A percentile compares a stretch with the other conserved stretches of the same genome.
These are phyloP conservation scores for Xerocomus potaroensis DNA, from an alignment of 768 basidiomycete genomes.

Conservation along the genomic window DNA sequence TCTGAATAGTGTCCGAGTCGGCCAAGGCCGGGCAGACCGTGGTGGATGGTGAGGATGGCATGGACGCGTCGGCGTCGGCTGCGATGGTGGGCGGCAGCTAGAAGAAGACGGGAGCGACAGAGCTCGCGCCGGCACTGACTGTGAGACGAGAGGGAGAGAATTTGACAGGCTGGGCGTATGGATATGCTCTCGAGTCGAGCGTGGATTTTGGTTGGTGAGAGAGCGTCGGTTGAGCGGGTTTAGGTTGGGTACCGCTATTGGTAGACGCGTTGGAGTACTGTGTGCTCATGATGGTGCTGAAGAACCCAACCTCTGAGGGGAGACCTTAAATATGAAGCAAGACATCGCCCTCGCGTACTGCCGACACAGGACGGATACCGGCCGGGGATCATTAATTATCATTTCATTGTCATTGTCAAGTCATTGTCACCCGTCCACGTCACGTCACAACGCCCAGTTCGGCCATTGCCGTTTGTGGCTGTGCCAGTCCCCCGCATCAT, in stretches of 20 bases:
- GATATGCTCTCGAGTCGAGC: conserved; percentile 16
- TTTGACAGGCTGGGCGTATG: conserved; percentile 26
- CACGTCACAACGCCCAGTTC: too few species aligned
- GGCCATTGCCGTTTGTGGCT: conserved; percentile 7
- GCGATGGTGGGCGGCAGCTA: conserved; percentile 22
- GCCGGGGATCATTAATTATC: conserved; percentile 18
- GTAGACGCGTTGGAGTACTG: conserved; percentile 22
- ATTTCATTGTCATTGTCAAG: too few species aligned
- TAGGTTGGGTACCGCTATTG: too few species aligned
- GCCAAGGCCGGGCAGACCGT: conserved; percentile 1
- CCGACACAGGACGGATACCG: conserved; percentile 27
- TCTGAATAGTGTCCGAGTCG: conserved; percentile 6
- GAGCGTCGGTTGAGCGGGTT: conserved; percentile 9
- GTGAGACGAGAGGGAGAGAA: conserved; percentile 29
- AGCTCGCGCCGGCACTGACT: conserved; percentile 47
- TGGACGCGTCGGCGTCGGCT: conserved; percentile 3
- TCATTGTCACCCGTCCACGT: too few species aligned
- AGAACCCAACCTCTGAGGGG: background rate
- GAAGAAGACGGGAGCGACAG: conserved; percentile 58
- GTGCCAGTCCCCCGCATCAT: background rate
- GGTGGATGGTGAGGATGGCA: background rate
- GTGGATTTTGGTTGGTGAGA: conserved; percentile 22
- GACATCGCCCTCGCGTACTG: conserved; percentile 26
- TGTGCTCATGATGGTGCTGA: conserved; percentile 21
- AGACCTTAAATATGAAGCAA: conserved; percentile 29